Conservation (phyloP, 2,329 filamentous ascomycete species). For the Verticillium dahliae region DNA sequence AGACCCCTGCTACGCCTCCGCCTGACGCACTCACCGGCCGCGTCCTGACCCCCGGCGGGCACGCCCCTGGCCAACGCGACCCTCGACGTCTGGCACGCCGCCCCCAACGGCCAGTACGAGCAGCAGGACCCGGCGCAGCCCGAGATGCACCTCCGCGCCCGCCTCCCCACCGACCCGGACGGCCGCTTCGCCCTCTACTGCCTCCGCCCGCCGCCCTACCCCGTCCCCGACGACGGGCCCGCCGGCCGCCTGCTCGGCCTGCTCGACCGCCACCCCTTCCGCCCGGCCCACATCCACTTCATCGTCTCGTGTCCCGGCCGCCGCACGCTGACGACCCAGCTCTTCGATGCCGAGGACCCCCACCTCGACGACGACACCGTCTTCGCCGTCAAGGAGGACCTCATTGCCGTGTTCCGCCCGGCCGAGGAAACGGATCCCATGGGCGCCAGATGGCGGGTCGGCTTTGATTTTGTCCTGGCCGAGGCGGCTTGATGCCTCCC, state of each 20-base stretch:
- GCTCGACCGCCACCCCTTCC: conserved; percentile 22
- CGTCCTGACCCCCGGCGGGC: conserved; percentile 45
- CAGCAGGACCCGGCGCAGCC: conserved; percentile 66
- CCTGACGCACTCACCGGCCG: conserved; percentile 49
- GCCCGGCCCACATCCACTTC: conserved; percentile 26
- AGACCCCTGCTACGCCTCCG: conserved; percentile 30
- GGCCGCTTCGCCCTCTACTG: conserved; percentile 60
- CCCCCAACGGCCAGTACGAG: conserved; percentile 58
- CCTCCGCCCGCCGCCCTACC: conserved; percentile 52
- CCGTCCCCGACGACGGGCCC: conserved; percentile 26
- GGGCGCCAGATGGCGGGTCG: conserved; percentile 15
- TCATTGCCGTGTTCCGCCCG: conserved; percentile 18
- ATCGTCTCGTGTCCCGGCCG: conserved; percentile 42
- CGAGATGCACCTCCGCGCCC: conserved; percentile 69
- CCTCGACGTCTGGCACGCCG: conserved; percentile 59
- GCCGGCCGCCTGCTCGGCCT: conserved; percentile 19
- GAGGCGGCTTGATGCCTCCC: background rate
- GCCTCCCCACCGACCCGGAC: conserved; percentile 59
- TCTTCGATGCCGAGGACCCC: conserved; percentile 52
- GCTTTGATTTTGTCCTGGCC: conserved; percentile 17
- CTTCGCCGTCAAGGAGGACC: conserved; percentile 27
- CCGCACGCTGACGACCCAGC: conserved; percentile 58
- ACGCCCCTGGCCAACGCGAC: conserved; percentile 48
- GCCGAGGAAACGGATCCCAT: conserved; percentile 10
- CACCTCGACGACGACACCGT: conserved; percentile 37